Conservation (phyloP, 768 basidiomycete species). For the Pleurotus citrinopileatus region DNA sequence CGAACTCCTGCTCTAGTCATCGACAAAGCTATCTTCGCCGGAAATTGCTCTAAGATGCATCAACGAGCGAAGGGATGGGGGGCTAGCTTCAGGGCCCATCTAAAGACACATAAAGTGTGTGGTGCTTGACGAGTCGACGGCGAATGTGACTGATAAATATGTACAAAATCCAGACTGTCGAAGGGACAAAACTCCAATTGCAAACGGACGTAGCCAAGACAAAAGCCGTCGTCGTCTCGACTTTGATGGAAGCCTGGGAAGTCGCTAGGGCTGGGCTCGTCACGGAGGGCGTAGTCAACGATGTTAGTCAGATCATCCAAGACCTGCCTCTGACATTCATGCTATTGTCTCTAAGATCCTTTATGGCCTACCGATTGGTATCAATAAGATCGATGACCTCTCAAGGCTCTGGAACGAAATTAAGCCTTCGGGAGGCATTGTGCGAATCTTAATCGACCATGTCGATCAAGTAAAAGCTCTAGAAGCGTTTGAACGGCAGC, state of each 20-base stretch:
- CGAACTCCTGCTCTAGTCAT: constrained; percentile 80
- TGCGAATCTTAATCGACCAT: constrained; percentile 76
- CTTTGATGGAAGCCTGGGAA: constrained; percentile 79
- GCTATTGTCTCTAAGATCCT: constrained; percentile 63
- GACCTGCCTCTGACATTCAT: constrained; percentile 3
- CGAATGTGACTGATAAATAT: constrained; percentile 7
- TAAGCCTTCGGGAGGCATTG: constrained; percentile 47
- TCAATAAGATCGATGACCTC: constrained; percentile 73
- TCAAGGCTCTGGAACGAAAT: constrained; percentile 57
- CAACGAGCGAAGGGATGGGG: constrained; percentile 62
- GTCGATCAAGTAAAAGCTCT: constrained; percentile 66
- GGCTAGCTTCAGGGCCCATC: constrained; percentile 74
- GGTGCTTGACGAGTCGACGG: constrained; percentile 4
- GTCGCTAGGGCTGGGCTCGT: constrained; percentile 66
- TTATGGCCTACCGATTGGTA: constrained; percentile 71
- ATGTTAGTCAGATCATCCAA: constrained; percentile 47
- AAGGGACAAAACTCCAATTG: constrained; percentile 73
- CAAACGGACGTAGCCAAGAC: constrained; percentile 49
- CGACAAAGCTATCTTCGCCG: constrained; percentile 67
- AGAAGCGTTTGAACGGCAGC: constrained; percentile 52
- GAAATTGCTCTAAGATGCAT: constrained; percentile 77
- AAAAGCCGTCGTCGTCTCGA: constrained; percentile 74
- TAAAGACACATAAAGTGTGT: constrained; percentile 79
- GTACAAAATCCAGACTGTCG: constrained; percentile 51
- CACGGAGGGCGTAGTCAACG: constrained; percentile 69